phyloP scores from a whole-genome alignment of 345 rosid genomes.

The Eucalyptus sideroxylon region DNA sequence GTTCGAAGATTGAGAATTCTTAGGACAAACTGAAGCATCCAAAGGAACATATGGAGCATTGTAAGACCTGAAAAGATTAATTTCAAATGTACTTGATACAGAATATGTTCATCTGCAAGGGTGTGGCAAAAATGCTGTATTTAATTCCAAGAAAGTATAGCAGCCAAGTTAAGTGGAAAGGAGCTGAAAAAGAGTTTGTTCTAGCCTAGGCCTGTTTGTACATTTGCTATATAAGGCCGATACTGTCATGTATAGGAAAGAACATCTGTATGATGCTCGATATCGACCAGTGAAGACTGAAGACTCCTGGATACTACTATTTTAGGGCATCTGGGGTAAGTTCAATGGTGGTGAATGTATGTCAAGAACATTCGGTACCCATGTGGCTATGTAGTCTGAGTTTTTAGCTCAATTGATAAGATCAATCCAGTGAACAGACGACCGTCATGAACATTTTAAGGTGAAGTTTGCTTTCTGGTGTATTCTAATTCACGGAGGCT shows the following conservation, averaged over 20 bases:
- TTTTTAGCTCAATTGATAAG: background rate
- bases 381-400: background rate
- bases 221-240: background rate
- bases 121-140: background rate
- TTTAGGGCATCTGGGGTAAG: background rate
- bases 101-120: fast-evolving
- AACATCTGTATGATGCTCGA: fast-evolving
- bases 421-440: fast-evolving
- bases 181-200: background rate
- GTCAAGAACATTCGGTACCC: fast-evolving
- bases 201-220: background rate
- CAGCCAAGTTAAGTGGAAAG: background rate
- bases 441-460: background rate
- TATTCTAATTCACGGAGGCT: background rate
- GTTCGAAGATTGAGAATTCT: background rate
- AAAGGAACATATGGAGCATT: conserved; percentile 10
- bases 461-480: background rate
- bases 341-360: background rate
- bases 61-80: conserved; percentile 7
- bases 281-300: background rate
- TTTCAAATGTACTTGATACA: background rate
- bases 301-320: background rate
- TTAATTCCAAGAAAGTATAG: background rate
- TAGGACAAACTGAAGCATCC: conserved; percentile 30
- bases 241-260: background rate